Conservation (phyloP, 768 basidiomycete genomes). For the Leccinum aurantiacum region DNA sequence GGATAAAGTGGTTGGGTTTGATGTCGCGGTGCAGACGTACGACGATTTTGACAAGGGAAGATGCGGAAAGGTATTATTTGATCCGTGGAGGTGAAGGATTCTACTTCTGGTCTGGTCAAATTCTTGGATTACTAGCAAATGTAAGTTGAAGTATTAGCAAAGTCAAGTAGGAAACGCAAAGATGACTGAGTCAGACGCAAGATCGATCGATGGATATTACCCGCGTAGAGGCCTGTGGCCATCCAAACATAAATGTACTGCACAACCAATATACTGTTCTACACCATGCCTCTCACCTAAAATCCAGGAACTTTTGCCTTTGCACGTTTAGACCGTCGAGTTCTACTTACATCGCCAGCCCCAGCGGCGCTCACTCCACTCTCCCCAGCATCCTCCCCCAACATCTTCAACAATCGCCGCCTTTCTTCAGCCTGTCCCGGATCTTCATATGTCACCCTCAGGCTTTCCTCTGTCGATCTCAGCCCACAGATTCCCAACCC, state of each 20-base stretch:
- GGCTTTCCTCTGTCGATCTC: slow-evolving; percentile 41
- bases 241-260: neutral
- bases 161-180: neutral
- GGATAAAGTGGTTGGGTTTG: slow-evolving; percentile 62
- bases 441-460: slow-evolving; percentile 68
- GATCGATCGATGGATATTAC: neutral
- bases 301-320: slow-evolving; percentile 11
- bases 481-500: slow-evolving; percentile 17
- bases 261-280: neutral
- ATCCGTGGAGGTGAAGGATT: slow-evolving; percentile 55
- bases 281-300: slow-evolving; percentile 1
- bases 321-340: slow-evolving; percentile 13
- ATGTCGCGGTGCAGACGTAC: slow-evolving; percentile 58
- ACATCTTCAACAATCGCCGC: slow-evolving; percentile 53
- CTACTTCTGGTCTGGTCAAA: neutral
- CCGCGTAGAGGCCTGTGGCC: no score
- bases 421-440: slow-evolving; percentile 61
- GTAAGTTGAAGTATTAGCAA: neutral
- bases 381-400: slow-evolving; percentile 33
- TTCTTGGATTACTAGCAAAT: neutral
- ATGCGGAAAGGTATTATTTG: slow-evolving; percentile 76
- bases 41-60: slow-evolving; percentile 67
- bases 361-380: slow-evolving; percentile 1
- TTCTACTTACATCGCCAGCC: neutral
- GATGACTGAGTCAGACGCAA: neutral